These are phyloP conservation scores for Talaromyces verruculosus DNA, from an alignment of 2,329 filamentous ascomycete genomes.

Conservation along the genomic window DNA sequence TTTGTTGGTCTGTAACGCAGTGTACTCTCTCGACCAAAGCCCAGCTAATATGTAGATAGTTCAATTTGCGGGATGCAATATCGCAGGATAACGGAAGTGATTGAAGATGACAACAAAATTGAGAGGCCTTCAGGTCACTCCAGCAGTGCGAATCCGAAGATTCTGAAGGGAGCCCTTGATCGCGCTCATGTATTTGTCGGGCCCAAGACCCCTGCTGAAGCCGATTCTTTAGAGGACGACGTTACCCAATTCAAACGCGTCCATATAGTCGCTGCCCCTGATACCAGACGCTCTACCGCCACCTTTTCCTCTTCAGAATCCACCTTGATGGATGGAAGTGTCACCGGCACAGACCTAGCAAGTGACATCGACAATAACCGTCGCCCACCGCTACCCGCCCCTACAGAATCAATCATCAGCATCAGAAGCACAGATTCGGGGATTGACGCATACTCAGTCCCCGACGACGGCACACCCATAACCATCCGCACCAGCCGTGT, in stretches of 20 bases:
- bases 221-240: not conserved
- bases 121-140: not conserved
- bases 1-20: not conserved
- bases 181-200: not conserved
- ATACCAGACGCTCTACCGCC: constrained; percentile 33
- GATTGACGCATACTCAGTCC: not conserved
- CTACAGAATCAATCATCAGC: not conserved
- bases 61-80: constrained; percentile 3
- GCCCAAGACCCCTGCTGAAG: not conserved
- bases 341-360: not conserved
- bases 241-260: not conserved
- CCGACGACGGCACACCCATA: no score
- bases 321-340: not conserved
- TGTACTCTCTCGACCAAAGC: not conserved
- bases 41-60: not conserved
- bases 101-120: not conserved
- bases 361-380: not conserved
- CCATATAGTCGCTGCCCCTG: not conserved
- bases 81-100: not conserved
- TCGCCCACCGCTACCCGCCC: not conserved
- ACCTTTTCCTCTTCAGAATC: constrained; percentile 80
- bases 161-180: not conserved
- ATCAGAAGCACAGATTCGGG: not conserved
- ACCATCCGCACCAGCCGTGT: no score
- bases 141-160: not conserved